Base-by-base conservation (phyloP, 495 filamentous ascomycete species). In the Xylaria venustula region DNA sequence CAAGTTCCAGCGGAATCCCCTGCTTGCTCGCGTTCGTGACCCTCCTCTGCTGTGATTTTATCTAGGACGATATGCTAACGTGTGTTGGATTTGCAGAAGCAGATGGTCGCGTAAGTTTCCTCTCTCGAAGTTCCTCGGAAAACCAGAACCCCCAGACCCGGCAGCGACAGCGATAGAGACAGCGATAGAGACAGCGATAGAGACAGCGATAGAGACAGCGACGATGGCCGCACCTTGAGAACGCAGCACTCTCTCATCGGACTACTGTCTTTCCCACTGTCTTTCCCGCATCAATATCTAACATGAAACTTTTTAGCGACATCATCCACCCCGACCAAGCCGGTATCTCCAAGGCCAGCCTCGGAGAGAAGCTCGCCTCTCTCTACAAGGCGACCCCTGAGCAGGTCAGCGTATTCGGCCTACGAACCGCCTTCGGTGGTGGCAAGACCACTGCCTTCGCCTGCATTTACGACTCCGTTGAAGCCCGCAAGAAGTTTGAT, bases 1-100 rank as follows among this genome's bases (percentile, higher is more conserved):
- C 89, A 99, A 99, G 85, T 99, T 99, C 91, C 95, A 98, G 79
- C 89, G 92, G 81, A 99, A 99, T 85, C 90, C 95, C 76, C 91
- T 99, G 75, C 90, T 99, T 67, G 93, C 87, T 73, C 58, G 58
- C 58, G 58, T 61, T 61, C 58, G 58, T 61, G 22, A 14, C 8
- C 37, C 41, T 53, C 34, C 19, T 46, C 15, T 47, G 15, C 15
- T 48, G 45, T 49, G 26, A 9, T 7, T 41, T 37, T 54, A 28
- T 47, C 34, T n/a, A n/a, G 37, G 30, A 40, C 12, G 4, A 28
- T 26, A 23, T 61, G 50, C 58, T 61, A 61, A 61, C 58, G 28
- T 20, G 26, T 22, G 2, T 47, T 15, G 40, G 15, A 26, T 14
- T 36, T 61, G 22, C 32, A 61, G 58, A 97, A 94, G 85, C 95